A percentile compares a stretch with the other conserved stretches of the same genome.
These are phyloP conservation scores for Mucor indicus DNA, from an alignment of 371 early-diverging fungal genomes.

Conservation along the genomic window DNA sequence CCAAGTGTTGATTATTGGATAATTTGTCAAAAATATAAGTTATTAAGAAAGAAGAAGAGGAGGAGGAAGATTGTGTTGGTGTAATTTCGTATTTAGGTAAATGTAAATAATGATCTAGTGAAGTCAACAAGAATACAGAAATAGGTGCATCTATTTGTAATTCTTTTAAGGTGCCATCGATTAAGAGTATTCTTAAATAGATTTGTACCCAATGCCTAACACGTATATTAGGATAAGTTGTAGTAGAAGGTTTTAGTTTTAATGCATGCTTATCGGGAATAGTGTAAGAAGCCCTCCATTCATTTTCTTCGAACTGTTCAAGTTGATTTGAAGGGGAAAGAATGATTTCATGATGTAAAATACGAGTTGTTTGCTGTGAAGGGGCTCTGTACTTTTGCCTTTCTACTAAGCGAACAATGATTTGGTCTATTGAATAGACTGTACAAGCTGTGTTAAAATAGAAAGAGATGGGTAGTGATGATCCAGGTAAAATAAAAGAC, in stretches of 20 bases:
- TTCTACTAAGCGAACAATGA: conserved; percentile 33
- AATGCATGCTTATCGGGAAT: conserved; percentile 34
- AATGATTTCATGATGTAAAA: conserved; percentile 37
- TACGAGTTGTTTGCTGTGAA: conserved; percentile 30
- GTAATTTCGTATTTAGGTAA: no score
- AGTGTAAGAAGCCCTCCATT: conserved; percentile 22
- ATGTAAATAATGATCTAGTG: no score
- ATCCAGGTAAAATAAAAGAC: conserved; percentile 30
- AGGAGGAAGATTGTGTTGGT: no score
- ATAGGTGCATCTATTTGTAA: conserved; percentile 33
- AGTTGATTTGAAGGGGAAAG: conserved; percentile 8
- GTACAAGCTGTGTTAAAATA: conserved; percentile 3
- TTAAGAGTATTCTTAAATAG: conserved; percentile 14
- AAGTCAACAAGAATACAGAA: no score
- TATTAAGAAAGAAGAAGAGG: no score
- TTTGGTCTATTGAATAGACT: conserved; percentile 17
- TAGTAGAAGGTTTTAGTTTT: conserved; percentile 31
- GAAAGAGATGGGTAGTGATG: conserved; percentile 21
- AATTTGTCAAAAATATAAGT: no score
- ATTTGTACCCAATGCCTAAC: conserved; percentile 45
- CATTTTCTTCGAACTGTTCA: conserved; percentile 1
- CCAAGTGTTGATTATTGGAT: no score
- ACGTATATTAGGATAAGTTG: conserved; percentile 31
- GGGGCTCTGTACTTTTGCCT: conserved; percentile 39
- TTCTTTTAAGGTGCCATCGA: conserved; percentile 23